These are phyloP conservation scores for Triticum urartu DNA, from an alignment of 176 grass and related monocot species.

Conservation along the genomic window DNA sequence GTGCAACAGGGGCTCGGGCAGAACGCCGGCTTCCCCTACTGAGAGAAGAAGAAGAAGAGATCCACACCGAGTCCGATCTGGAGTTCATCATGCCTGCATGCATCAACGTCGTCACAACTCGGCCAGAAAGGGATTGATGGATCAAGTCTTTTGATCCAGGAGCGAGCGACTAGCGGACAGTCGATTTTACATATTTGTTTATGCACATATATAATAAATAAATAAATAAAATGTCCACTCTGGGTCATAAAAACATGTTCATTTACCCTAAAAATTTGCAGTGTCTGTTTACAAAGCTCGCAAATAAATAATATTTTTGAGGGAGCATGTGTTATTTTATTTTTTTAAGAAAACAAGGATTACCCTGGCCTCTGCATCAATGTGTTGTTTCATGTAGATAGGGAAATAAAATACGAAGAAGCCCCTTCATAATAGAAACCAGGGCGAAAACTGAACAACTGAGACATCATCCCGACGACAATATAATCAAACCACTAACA, in stretches of 20 bases:
- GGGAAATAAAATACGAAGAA: no score
- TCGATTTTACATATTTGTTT: neutral
- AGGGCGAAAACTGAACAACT: no score
- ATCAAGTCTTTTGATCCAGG: neutral
- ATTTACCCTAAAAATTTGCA: neutral
- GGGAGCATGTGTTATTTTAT: no score
- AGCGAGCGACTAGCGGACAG: neutral
- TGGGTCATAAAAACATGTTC: neutral
- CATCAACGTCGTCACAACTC: neutral
- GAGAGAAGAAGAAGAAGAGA: neutral
- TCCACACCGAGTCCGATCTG: neutral
- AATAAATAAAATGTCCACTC: neutral
- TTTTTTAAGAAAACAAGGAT: no score
- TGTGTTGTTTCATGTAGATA: no score
- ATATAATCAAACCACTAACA: no score
- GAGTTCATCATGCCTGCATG: neutral
- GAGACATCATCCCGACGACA: no score
- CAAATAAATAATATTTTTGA: no score
- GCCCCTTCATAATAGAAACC: no score
- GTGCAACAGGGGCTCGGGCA: neutral
- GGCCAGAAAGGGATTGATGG: neutral
- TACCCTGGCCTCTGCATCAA: no score
- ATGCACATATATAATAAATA: neutral
- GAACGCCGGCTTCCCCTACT: neutral
- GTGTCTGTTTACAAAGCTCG: neutral